Evolutionary conservation across 164 flowering plant genomes (phyloP), one percentile per base, ranked within the genome.

Genomic region (Cinnamomum chago): DNA sequence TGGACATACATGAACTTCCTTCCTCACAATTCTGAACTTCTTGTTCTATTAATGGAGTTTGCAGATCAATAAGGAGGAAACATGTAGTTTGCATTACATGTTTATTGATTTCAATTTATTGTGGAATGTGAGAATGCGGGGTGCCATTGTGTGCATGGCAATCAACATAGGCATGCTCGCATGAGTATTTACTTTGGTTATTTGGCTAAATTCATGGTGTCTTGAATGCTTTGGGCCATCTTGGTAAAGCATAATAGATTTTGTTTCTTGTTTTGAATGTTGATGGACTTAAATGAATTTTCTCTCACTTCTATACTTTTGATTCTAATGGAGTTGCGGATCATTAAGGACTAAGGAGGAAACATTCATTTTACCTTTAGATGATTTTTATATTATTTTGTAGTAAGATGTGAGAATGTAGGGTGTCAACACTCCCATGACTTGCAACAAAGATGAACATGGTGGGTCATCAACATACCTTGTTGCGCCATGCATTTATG

Each of bases 1-100:
- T 87, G 86, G 88, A 84, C 88, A 77, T 3, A 76, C 5, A 77
- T 58, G 22, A 72, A 81, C 27, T 65, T 40, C 58, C 76, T 71
- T 72, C 50, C 68, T 51, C 20, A 70, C 79, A 81, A 76, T 81
- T 81, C 78, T 70, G 67, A 10, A 55, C 77, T 76, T 70, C 72
- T 70, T 40, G 3, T 47, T n/a, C 6, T 27, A 13, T 1, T 23
- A 80, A 75, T 65, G 76, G 79, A 23, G 10, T 51, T 55, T 64
- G 20, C 75, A 79, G 83, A 81, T 77, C 79, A 81, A 64, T 76
- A 73, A 77, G 75, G 82, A 75, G 72, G 77, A 74, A 68, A 72
- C 67, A 76, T 62, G 65, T 17, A 22, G 12, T 22, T 62, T 55
- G 18, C 65, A 4, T 20, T 22, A 12, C 28, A 5, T 62, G 23